These are phyloP conservation scores for Calonectria leucothoes DNA, from an alignment of 2,329 filamentous ascomycete species.

Conservation along the genomic window DNA sequence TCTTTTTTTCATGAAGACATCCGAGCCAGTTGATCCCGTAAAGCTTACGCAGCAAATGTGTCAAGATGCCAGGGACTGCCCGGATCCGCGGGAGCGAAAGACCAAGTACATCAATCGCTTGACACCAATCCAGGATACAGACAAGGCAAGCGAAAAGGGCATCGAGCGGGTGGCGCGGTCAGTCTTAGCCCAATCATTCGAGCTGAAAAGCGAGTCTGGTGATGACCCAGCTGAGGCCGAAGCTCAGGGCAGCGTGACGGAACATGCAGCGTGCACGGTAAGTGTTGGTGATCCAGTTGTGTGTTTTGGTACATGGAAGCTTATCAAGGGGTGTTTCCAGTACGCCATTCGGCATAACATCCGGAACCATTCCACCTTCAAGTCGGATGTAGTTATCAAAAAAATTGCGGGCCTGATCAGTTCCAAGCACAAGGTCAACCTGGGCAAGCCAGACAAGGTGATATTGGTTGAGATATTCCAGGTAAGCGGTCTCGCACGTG, in stretches of 20 bases:
- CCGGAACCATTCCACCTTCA: conserved; percentile 77
- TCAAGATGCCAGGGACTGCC: conserved; percentile 60
- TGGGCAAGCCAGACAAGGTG: conserved; percentile 81
- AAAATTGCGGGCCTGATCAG: conserved; percentile 75
- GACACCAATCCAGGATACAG: conserved; percentile 63
- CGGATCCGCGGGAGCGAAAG: conserved; percentile 56
- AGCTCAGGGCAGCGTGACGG: conserved; percentile 27
- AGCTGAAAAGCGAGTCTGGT: conserved; percentile 48
- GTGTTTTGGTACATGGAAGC: conserved; percentile 14
- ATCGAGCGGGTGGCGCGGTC: conserved; percentile 72
- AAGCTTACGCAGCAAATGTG: conserved; percentile 66
- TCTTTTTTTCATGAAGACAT: conserved; percentile 71
- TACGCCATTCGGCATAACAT: conserved; percentile 87
- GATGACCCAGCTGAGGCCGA: conserved; percentile 28
- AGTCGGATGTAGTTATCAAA: conserved; percentile 76
- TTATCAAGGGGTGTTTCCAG: conserved; percentile 54
- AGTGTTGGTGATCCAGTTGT: conserved; percentile 39
- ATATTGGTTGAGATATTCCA: conserved; percentile 85
- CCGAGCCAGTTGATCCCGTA: conserved; percentile 65
- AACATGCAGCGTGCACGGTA: conserved; percentile 53
- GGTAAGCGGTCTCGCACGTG: conserved; percentile 58
- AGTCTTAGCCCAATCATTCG: conserved; percentile 74
- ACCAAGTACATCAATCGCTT: conserved; percentile 69
- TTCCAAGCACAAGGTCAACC: conserved; percentile 78
- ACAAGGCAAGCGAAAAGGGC: conserved; percentile 76